These are phyloP conservation scores for Nakataea oryzae DNA, from an alignment of 2,329 filamentous ascomycete species.

Conservation along the genomic window DNA sequence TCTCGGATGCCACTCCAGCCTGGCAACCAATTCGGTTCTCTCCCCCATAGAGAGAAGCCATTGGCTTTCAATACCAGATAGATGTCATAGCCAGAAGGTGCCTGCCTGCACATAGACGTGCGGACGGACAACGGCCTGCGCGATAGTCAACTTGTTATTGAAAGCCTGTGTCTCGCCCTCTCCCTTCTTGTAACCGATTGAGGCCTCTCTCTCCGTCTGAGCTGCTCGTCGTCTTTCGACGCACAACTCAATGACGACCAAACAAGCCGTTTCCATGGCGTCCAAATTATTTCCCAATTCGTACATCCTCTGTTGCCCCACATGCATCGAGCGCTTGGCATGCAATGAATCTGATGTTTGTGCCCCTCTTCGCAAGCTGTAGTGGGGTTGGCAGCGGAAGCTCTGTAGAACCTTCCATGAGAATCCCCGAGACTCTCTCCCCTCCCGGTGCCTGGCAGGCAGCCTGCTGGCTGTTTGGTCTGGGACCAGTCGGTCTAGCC, in stretches of 20 bases:
- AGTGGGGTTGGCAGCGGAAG: neutral
- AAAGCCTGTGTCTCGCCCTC: no score
- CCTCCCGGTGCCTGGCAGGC: neutral
- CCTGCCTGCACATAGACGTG: no score
- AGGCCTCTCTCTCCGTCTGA: no score
- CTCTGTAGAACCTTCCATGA: neutral
- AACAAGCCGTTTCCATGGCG: neutral
- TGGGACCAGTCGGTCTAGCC: neutral
- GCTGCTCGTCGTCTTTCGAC: no score
- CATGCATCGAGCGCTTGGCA: neutral
- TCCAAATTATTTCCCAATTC: neutral
- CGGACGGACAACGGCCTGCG: no score
- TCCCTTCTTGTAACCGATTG: no score
- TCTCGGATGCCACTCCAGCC: neutral
- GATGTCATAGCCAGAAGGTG: no score
- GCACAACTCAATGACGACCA: neutral
- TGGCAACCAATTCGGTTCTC: no score
- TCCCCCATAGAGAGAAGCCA: neutral
- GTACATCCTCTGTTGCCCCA: neutral
- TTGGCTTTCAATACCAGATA: neutral
- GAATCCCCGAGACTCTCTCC: neutral
- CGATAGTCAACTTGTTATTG: no score
- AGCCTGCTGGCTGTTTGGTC: neutral
- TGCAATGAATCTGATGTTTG: neutral
- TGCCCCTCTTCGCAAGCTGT: neutral